Percentiles rank a stretch among this genome's conserved stretches.
Evolutionary conservation across 306 rosid species (phyloP).

Genomic region (Calophaca sinica): DNA sequence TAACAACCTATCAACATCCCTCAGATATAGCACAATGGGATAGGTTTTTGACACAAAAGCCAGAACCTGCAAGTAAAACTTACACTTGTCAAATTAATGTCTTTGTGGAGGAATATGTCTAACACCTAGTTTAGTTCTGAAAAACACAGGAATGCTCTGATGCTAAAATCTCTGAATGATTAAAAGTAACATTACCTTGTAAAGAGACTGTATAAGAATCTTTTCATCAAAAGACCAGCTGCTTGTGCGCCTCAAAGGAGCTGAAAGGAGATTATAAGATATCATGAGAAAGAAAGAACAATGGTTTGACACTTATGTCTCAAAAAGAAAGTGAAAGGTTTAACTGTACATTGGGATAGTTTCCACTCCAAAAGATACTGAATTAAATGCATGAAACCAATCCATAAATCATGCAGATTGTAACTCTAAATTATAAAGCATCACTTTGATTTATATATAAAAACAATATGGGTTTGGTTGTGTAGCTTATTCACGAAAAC

Average conservation of each 20-base stretch:
- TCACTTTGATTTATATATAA: background rate
- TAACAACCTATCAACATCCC: slow-evolving; percentile 77
- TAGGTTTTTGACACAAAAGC: slow-evolving; percentile 70
- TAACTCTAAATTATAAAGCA: slow-evolving; percentile 19
- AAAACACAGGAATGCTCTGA: background rate
- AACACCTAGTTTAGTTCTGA: slow-evolving; percentile 17
- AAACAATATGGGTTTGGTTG: background rate
- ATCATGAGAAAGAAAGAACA: slow-evolving; percentile 2
- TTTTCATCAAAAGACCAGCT: slow-evolving; percentile 96
- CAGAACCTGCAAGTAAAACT: slow-evolving; percentile 69
- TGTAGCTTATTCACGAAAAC: slow-evolving; percentile 6
- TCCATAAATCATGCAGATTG: background rate
- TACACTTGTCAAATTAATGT: slow-evolving; percentile 33
- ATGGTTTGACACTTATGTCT: background rate
- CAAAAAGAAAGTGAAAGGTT: background rate
- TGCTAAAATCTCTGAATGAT: slow-evolving; percentile 3
- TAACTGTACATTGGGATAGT: background rate
- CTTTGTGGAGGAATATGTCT: slow-evolving; percentile 8
- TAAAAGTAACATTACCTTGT: slow-evolving; percentile 63
- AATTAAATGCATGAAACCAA: background rate
- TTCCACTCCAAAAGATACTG: background rate
- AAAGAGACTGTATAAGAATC: slow-evolving; percentile 82
- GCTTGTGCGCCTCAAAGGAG: slow-evolving; percentile 69
- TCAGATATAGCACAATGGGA: slow-evolving; percentile 82
- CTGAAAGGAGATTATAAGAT: slow-evolving; percentile 49